Base-by-base conservation (phyloP, 2,329 filamentous ascomycete species). In the Periglandula ipomoeae region DNA sequence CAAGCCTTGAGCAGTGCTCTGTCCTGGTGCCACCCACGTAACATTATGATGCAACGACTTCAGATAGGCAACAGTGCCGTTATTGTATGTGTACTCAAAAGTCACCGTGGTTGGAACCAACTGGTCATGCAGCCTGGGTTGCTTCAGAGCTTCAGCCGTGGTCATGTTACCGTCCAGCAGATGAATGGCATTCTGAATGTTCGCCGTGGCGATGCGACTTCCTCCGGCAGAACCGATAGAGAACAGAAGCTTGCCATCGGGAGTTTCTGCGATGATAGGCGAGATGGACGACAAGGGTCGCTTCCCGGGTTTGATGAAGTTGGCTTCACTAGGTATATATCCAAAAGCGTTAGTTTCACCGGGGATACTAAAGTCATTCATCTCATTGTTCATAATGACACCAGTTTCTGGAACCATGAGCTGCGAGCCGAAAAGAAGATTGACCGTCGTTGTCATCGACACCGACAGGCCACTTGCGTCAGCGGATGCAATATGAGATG, bases 371-470 rank as follows among this genome's bases (percentile, higher is more conserved):
- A 94, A 94, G 62, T 91, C 87, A 69, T 79, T 73, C 70, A 75
- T 75, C 57, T 79, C 72, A 52, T 77, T 66, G 59, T 78, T 80
- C 67, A 90, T 82, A 46, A 90, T 84, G 39, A 93, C 71, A 3
- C 88, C 88, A 0, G 87, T 93, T 60, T 93, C 87, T 0, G 88
- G 88, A 0, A 93, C 79, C 57, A 93, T 79, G 40, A 94, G 58
- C 3, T 77, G 75, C 8, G 81, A 87, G 10, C 89, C 89, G 56
- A 94, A 95, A 2, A 87, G 71, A 7, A 89, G 71, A 62, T 95
- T 95, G 52, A 94, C 71, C 0, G 89, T 94, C 0, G 87, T 89
- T 0, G 89, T 94, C 2, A 89, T 70, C 0, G 85, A 85, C 44
- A 94, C 76, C 8, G 86, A 78, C 55, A 95, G 65, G 0, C 89